Conservation (phyloP, 1,284 basidiomycete genomes). For the Gymnopus androsaceus region DNA sequence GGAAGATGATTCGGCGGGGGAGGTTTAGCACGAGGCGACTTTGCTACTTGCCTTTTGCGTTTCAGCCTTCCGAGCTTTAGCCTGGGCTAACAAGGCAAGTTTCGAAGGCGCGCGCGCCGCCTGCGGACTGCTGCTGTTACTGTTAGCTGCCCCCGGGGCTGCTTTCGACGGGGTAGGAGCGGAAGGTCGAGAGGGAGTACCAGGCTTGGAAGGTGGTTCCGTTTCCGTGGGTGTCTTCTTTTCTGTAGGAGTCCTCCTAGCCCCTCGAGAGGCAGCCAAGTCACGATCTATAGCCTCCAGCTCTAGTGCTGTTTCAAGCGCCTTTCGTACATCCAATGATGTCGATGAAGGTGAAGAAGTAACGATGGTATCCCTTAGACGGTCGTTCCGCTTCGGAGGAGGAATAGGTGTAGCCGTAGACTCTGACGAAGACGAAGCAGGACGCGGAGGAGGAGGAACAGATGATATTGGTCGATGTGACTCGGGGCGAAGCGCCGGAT, state of each 20-base stretch:
- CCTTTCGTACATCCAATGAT: slow-evolving; percentile 58
- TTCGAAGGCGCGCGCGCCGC: slow-evolving; percentile 34
- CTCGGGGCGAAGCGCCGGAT: slow-evolving; percentile 64
- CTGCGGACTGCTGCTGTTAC: slow-evolving; percentile 1
- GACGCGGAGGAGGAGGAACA: slow-evolving; percentile 23
- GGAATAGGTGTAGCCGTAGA: neutral
- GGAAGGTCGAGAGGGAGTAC: slow-evolving; percentile 14
- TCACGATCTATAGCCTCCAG: slow-evolving; percentile 43
- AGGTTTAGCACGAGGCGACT: slow-evolving; percentile 27
- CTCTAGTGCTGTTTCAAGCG: slow-evolving; percentile 55
- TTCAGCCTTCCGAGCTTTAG: slow-evolving; percentile 58
- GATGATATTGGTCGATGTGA: slow-evolving; percentile 35
- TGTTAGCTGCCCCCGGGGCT: neutral
- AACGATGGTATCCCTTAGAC: neutral
- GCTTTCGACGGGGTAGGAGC: slow-evolving; percentile 22
- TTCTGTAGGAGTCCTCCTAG: neutral
- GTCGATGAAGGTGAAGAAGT: slow-evolving; percentile 42
- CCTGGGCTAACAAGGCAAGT: slow-evolving; percentile 37
- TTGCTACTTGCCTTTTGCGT: slow-evolving; percentile 45
- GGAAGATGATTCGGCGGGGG: slow-evolving; percentile 34
- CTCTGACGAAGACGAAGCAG: slow-evolving; percentile 4
- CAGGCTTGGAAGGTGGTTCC: slow-evolving; percentile 16
- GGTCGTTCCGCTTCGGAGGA: slow-evolving; percentile 25
- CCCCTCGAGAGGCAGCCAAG: neutral
- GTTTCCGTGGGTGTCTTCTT: neutral